Conservation (phyloP, 1,284 basidiomycete species). For the Rhodotorula sp. region DNA sequence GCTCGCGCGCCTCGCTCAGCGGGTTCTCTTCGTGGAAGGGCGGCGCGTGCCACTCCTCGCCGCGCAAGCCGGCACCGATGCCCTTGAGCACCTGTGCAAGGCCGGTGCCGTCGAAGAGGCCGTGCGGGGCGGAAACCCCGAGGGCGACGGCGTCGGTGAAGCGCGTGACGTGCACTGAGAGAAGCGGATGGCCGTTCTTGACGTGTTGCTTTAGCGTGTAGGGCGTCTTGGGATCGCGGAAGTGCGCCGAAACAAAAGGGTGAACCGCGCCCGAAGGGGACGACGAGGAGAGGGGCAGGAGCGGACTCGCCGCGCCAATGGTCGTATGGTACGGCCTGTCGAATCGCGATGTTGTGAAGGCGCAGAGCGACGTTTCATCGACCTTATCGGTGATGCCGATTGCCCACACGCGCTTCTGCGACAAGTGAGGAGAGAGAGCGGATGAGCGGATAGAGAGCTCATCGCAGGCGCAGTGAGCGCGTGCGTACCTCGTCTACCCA, state of each 20-base stretch:
- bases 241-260: background rate
- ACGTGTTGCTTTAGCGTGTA: background rate
- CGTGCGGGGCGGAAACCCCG: conserved; percentile 12
- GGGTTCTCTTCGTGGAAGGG: background rate
- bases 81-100: background rate
- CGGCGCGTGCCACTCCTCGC: background rate
- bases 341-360: background rate
- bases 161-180: background rate
- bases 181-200: background rate
- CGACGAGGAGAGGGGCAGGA: background rate
- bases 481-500: background rate
- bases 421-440: too few species aligned
- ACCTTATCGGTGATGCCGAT: background rate
- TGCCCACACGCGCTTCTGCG: background rate
- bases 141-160: conserved; percentile 4
- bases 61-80: background rate
- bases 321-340: background rate
- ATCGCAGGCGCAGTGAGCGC: too few species aligned
- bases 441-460: background rate
- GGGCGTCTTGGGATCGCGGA: background rate
- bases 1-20: background rate
- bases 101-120: conserved; percentile 10
- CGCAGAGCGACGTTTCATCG: background rate
- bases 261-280: background rate
- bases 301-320: background rate